Base-by-base conservation (phyloP, 192 early-diverging fungal species). In the Tieghemiomyces parasiticus region DNA sequence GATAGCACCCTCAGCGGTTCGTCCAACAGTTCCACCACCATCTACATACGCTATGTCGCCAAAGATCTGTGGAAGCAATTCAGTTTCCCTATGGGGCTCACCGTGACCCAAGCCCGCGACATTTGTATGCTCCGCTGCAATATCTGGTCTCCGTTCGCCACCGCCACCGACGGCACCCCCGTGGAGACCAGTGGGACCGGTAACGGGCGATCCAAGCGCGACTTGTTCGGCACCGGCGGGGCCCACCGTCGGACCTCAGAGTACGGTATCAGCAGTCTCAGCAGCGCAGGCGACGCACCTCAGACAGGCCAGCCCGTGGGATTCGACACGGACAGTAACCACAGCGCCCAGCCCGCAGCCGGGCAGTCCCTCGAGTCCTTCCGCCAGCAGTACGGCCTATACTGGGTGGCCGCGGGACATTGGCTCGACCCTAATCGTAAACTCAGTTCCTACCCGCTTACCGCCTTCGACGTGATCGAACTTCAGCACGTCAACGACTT, bases 71-170 rank as follows among this genome's bases (percentile, higher is more conserved):
- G 74, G 74, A 59, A 69, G 48, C 66, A 71, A 35, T 62, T 76
- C 24, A 67, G 67, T 0, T 76, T 76, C 30, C 74, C 74, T 13
- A 71, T 71, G 0, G 71, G 71, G 2, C 68, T 76, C 35, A 73
- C 74, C 0, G 74, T 76, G 26, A 72, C 71, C 9, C 74, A 76
- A 46, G 74, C 74, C 4, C 63, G 69, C 44, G 74, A 76, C 47
- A 73, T 76, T 34, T 76, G 71, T 54, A 73, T 76, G 69, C 64
- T 76, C 47, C 68, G 71, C n/a, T 76, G 71, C 61, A 76, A 69
- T 55, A 65, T 76, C 48, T 76, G 74, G 74, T 69, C 71, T 32
- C 71, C 73, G 51, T 71, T 68, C 0, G 58, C 72, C 45, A 47
- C 56, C 12, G 35, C 55, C 20, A 19, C 54, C 31, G 26, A 12